Conservation (phyloP, 2,329 filamentous ascomycete species). For the Podosphaera aphanis region DNA sequence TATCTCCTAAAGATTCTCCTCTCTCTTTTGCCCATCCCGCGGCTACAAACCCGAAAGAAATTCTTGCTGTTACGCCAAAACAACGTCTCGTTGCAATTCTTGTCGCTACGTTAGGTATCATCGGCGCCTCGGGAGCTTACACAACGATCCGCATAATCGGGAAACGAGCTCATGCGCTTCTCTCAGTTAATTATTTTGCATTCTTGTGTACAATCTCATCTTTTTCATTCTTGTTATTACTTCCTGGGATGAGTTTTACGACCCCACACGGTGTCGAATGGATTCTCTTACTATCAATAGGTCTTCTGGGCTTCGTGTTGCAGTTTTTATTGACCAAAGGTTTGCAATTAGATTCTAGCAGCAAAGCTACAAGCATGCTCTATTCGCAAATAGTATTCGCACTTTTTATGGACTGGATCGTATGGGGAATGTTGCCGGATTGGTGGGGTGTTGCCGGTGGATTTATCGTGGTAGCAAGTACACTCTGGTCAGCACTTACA, state of each 20-base stretch:
- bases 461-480: constrained; percentile 13
- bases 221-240: constrained; percentile 21
- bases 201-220: constrained; percentile 45
- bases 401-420: constrained; percentile 12
- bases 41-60: background rate
- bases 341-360: constrained; percentile 22
- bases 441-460: constrained; percentile 13
- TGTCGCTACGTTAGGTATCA: constrained; percentile 50
- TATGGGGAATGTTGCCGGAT: constrained; percentile 14
- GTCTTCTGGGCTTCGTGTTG: constrained; percentile 54
- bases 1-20: background rate
- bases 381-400: constrained; percentile 52
- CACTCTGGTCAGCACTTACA: constrained; percentile 13
- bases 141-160: constrained; percentile 62
- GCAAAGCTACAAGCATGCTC: constrained; percentile 32
- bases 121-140: constrained; percentile 52
- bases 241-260: constrained; percentile 24
- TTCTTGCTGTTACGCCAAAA: constrained; percentile 4
- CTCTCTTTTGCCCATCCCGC: background rate
- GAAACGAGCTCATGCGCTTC: constrained; percentile 55
- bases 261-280: constrained; percentile 26
- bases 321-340: constrained; percentile 72
- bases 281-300: constrained; percentile 44
- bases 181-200: constrained; percentile 70
- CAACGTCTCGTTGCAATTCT: constrained; percentile 36